Base-by-base conservation (phyloP, 352 stramenopile genomes). In the Elongisporangium undulatum region DNA sequence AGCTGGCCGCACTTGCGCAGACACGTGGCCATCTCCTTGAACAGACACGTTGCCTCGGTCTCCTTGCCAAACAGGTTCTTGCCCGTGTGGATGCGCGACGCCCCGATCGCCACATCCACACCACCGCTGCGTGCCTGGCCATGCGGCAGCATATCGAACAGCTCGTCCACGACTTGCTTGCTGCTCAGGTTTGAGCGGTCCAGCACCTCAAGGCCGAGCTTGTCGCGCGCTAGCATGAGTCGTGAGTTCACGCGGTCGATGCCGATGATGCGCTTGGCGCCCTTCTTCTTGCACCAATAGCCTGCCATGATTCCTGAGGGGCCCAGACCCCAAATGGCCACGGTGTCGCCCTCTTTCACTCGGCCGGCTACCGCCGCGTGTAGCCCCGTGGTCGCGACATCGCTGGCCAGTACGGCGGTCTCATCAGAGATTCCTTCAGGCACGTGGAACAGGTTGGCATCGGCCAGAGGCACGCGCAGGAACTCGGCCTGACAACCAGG, bases 401-500 rank as follows among this genome's bases (percentile, higher is more conserved):
- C 76, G 45, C 64, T 72, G 39, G 66, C 61, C 38, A 84, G 77
- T 26, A 86, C 59, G 15, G 71, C 76, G 39, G 70, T 66, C 51
- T 86, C 72, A 34, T 63, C 70, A 5, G 71, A 41, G 38, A 82
- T 58, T 4, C 34, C 45, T 4, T 45, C 16, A 1, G 71, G 74
- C 17, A 83, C 62, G 21, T 56, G 55, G 49, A 62, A 63, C 16
- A 70, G 59, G 55, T 81, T 86, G 15, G 69, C 63, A 29, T 84
- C 76, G 2, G 67, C 76, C 26, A 82, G 72, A 8, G 76, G 76
- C 49, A 86, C 72, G n/a, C 73, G 69, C 53, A 86, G 62, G 29
- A 62, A 84, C 58, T 86, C 74, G 10, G 76, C 76, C 55, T 86
- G 76, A 13, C 60, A 79, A n/a, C 76, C 76, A 15, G 74, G 74